A percentile compares a stretch with the other conserved stretches of the same genome.
Evolutionary conservation across 176 grass and related monocot species (phyloP).

Genomic region (Oropetium thomaeum): DNA sequence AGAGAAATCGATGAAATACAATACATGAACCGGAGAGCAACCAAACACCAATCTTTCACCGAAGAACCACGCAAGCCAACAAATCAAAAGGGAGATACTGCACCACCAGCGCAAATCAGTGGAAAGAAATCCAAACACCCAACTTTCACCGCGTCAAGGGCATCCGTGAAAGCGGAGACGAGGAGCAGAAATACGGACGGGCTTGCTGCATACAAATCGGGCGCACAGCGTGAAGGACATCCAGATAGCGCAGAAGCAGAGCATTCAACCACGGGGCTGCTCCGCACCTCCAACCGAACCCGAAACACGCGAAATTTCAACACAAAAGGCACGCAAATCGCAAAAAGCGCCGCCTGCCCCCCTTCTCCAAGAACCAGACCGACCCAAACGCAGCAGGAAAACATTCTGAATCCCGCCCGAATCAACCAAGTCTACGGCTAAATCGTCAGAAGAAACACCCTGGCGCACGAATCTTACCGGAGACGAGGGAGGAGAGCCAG

Average conservation of each 20-base stretch:
- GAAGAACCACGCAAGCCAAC: no score
- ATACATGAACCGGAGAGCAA: neutral
- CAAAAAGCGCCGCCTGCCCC: neutral
- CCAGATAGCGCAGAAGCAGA: neutral
- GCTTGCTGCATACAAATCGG: no score
- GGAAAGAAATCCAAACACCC: no score
- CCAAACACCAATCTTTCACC: neutral
- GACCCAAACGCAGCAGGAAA: neutral
- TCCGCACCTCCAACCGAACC: neutral
- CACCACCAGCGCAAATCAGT: no score
- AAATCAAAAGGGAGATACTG: no score
- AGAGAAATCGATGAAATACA: neutral
- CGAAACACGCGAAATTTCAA: neutral
- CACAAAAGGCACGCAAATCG: neutral
- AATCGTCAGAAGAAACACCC: neutral
- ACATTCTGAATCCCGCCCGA: neutral
- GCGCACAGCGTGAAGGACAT: neutral
- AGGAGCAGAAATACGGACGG: no score
- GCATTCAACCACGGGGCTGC: neutral
- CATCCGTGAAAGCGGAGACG: no score
- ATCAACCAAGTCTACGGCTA: neutral
- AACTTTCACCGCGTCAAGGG: no score
- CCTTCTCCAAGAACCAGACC: neutral
- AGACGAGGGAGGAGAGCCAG: conserved; percentile 79
- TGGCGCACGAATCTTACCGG: conserved; percentile 44